A percentile compares a stretch with the other conserved stretches of the same genome.
Evolutionary conservation across 2,329 filamentous ascomycete species (phyloP).

Genomic region (Diaporthe vaccinii): DNA sequence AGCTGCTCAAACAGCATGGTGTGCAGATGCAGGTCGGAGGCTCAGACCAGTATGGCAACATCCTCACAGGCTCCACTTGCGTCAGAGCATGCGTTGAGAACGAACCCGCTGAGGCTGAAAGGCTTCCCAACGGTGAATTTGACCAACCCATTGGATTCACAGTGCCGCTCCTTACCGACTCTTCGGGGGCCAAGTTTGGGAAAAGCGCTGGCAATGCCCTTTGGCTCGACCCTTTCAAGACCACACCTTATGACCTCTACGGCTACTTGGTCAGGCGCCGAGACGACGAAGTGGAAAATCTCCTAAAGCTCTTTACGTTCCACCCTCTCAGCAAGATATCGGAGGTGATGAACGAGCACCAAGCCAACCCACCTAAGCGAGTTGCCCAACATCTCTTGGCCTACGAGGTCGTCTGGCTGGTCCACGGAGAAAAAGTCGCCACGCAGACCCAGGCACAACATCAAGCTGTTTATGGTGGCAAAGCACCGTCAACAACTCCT

Average conservation of each 20-base stretch:
- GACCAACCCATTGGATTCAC: slow-evolving; percentile 86
- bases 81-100: slow-evolving; percentile 79
- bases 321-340: slow-evolving; percentile 79
- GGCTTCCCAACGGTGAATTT: slow-evolving; percentile 57
- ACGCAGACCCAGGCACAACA: slow-evolving; percentile 71
- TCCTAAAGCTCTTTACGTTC: slow-evolving; percentile 93
- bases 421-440: slow-evolving; percentile 79
- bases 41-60: slow-evolving; percentile 97
- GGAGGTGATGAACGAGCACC: slow-evolving; percentile 76
- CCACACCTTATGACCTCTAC: slow-evolving; percentile 87
- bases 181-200: slow-evolving; percentile 90
- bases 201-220: slow-evolving; percentile 95
- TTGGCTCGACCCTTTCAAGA: slow-evolving; percentile 89
- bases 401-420: slow-evolving; percentile 82
- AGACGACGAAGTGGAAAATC: slow-evolving; percentile 84
- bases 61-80: slow-evolving; percentile 88
- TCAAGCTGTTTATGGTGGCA: slow-evolving; percentile 60
- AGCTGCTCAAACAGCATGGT: slow-evolving; percentile 76
- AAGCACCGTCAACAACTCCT: neutral
- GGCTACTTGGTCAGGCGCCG: slow-evolving; percentile 88
- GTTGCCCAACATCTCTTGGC: slow-evolving; percentile 87
- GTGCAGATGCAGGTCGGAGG: slow-evolving; percentile 93
- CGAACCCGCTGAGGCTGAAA: slow-evolving; percentile 60
- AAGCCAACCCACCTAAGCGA: slow-evolving; percentile 76
- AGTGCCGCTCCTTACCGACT: slow-evolving; percentile 88